A percentile compares a stretch with the other conserved stretches of the same genome.
These are phyloP conservation scores for Verbena officinalis DNA, from an alignment of 257 asterid species.

Conservation along the genomic window DNA sequence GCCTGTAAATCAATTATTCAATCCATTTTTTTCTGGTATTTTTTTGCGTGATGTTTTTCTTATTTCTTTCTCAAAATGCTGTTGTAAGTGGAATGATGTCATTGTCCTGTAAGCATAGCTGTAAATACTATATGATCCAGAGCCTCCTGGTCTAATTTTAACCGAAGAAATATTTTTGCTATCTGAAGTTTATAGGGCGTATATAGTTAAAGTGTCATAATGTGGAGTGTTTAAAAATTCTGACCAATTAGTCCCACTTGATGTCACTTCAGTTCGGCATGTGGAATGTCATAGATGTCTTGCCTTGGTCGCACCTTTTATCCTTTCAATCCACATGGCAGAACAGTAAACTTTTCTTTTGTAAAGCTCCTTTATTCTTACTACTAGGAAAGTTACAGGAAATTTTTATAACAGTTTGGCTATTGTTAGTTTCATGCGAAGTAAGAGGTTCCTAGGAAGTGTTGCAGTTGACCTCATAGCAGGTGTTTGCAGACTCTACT, in stretches of 20 bases:
- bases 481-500: too few species aligned
- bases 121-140: too few species aligned
- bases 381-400: background rate
- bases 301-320: background rate
- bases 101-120: too few species aligned
- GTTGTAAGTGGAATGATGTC: background rate
- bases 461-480: background rate
- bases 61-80: background rate
- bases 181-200: constrained; percentile 11
- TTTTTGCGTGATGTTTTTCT: background rate
- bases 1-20: background rate
- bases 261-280: background rate
- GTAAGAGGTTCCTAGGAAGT: constrained; percentile 1
- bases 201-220: background rate
- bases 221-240: background rate
- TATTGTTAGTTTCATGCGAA: background rate
- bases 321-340: background rate
- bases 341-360: background rate
- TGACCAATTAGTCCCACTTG: background rate
- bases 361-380: background rate
- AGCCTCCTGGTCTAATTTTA: too few species aligned
- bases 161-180: too few species aligned
- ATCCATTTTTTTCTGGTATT: background rate
- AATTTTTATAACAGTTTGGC: background rate
- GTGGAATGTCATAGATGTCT: background rate